Conservation (phyloP, 1,284 basidiomycete genomes). For the Bondarzewia mesenterica region DNA sequence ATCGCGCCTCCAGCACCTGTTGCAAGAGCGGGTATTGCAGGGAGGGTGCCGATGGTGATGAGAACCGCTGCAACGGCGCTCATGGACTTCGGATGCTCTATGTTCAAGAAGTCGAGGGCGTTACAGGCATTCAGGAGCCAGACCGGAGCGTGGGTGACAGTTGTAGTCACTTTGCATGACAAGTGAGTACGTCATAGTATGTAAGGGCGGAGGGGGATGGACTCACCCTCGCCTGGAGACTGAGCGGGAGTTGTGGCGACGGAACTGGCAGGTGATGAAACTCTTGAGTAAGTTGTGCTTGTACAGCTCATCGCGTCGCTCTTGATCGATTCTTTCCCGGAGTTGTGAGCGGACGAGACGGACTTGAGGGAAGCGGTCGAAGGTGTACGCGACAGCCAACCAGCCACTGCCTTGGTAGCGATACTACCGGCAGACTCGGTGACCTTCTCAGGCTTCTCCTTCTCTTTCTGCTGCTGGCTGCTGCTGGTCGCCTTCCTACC, state of each 20-base stretch:
- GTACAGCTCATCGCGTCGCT: conserved; percentile 1
- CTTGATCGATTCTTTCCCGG: conserved; percentile 3
- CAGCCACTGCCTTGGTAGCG: not conserved
- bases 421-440: not conserved
- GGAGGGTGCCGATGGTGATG: conserved; percentile 67
- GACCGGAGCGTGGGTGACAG: conserved; percentile 52
- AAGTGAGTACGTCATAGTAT: conserved; percentile 5
- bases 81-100: conserved; percentile 70
- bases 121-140: conserved; percentile 70
- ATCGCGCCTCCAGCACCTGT: conserved; percentile 62
- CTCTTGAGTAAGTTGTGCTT: not conserved
- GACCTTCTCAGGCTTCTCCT: not conserved
- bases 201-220: not conserved
- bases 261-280: conserved; percentile 9
- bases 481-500: too few species aligned
- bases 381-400: conserved; percentile 10
- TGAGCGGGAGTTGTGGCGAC: conserved; percentile 16
- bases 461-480: not conserved
- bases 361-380: conserved; percentile 7
- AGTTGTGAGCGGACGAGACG: not conserved
- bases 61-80: conserved; percentile 65
- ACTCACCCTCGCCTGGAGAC: conserved; percentile 23
- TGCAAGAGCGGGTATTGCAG: conserved; percentile 56
- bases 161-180: conserved; percentile 32
- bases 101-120: conserved; percentile 63